phyloP scores from a whole-genome alignment of 2,329 filamentous ascomycete species.

The Juglanconis sp. region DNA sequence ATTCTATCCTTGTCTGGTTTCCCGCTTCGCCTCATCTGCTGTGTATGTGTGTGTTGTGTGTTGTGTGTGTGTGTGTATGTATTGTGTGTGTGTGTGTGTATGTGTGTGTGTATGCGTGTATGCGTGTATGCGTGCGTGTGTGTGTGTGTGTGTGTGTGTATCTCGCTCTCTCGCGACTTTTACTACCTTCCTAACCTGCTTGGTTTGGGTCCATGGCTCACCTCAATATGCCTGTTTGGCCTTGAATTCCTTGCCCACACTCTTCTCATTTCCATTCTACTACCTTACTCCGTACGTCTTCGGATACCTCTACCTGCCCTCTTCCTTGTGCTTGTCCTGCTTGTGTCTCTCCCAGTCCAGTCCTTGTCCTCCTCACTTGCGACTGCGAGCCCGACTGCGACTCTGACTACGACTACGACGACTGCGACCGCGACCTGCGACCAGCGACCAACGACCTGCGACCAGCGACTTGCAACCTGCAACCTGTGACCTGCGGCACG shows the following conservation, averaged over 20 bases:
- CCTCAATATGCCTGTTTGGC: slow-evolving; percentile 7
- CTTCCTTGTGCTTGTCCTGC: neutral
- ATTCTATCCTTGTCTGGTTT: too few relatives aligned
- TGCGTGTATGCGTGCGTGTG: neutral
- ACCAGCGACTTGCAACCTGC: neutral
- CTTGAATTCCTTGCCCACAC: neutral
- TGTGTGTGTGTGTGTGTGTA: neutral
- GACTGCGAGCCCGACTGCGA: neutral
- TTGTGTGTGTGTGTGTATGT: neutral
- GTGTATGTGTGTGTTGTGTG: neutral
- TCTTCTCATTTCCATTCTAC: neutral
- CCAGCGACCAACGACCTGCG: neutral
- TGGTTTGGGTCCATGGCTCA: slow-evolving; percentile 16
- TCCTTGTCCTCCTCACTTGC: neutral
- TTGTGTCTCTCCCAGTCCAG: neutral
- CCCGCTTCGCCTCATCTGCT: neutral
- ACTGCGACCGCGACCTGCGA: neutral
- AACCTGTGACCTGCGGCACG: neutral
- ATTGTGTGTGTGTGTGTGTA: neutral
- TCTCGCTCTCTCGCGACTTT: neutral
- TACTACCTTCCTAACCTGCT: slow-evolving; percentile 19
- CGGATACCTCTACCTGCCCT: neutral
- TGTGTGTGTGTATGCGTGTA: neutral
- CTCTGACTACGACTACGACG: neutral
- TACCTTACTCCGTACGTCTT: neutral